A percentile compares a stretch with the other conserved stretches of the same genome.
Evolutionary conservation across 2,329 filamentous ascomycete genomes (phyloP).

Genomic region (Fusarium sp.): DNA sequence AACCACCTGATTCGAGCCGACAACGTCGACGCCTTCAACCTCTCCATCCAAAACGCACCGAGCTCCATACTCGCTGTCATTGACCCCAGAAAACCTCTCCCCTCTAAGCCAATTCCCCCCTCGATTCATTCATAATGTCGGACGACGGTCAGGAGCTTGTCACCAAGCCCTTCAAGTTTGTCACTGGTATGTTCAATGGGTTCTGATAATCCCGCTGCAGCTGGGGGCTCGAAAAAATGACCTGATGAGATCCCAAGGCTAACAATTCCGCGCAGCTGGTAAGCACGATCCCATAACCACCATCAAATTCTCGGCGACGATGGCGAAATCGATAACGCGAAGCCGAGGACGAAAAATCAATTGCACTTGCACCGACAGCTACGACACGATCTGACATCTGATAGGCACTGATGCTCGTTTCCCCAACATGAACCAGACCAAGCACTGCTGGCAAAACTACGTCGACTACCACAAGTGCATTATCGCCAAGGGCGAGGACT

Average conservation of each 20-base stretch:
- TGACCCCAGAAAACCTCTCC: conserved; percentile 45
- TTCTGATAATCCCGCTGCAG: conserved; percentile 55
- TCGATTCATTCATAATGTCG: conserved; percentile 78
- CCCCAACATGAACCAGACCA: conserved; percentile 97
- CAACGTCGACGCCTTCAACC: conserved; percentile 54
- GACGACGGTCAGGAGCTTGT: conserved; percentile 79
- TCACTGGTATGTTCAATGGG: conserved; percentile 81
- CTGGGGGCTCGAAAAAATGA: conserved; percentile 50
- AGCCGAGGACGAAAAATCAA: conserved; percentile 47
- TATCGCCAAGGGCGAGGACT: conserved; percentile 97
- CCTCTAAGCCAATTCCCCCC: conserved; percentile 41
- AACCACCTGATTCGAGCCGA: conserved; percentile 59
- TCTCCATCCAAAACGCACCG: conserved; percentile 49
- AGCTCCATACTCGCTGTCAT: conserved; percentile 56
- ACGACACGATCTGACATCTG: conserved; percentile 37
- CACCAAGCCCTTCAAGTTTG: conserved; percentile 99
- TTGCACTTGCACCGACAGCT: conserved; percentile 34
- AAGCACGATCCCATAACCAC: conserved; percentile 48
- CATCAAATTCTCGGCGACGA: conserved; percentile 35
- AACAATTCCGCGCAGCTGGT: conserved; percentile 61
- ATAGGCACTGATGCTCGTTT: conserved; percentile 98
- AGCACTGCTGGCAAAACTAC: conserved; percentile 99
- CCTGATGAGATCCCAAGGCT: conserved; percentile 57
- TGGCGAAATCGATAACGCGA: conserved; percentile 35
- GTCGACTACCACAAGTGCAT: conserved; percentile 99